Conservation (phyloP, 2,329 filamentous ascomycete genomes). For the Setomelanomma holmii region DNA sequence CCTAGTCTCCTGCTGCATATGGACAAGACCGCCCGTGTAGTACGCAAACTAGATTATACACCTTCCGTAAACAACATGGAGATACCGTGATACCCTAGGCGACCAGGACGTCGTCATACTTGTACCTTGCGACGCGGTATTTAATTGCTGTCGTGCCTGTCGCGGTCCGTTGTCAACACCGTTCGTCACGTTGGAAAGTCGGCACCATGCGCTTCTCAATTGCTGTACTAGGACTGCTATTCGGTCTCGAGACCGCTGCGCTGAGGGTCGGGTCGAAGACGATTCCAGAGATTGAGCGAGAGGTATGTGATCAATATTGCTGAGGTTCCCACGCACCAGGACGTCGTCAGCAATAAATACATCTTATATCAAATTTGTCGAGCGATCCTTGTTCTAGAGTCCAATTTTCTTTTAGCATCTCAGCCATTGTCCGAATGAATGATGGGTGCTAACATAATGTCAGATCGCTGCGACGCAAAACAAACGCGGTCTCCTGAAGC, state of each 20-base stretch:
- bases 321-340: too few species aligned
- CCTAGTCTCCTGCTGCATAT: constrained; percentile 33
- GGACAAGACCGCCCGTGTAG: constrained; percentile 23
- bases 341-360: too few species aligned
- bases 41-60: constrained; percentile 24
- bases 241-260: constrained; percentile 34
- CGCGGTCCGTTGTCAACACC: constrained; percentile 3
- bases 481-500: constrained; percentile 34
- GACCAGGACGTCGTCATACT: constrained; percentile 16
- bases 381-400: too few species aligned
- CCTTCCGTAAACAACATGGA: constrained; percentile 35
- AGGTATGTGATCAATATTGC: constrained; percentile 23
- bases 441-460: neutral
- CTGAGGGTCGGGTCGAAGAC: constrained; percentile 25
- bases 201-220: constrained; percentile 35
- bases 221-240: constrained; percentile 28
- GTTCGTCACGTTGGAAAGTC: constrained; percentile 1
- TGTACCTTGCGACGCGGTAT: constrained; percentile 11
- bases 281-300: constrained; percentile 23
- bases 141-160: constrained; percentile 1
- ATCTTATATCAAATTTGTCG: too few species aligned
- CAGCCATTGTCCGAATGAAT: too few species aligned
- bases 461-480: constrained; percentile 25
- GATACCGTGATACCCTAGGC: constrained; percentile 14
- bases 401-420: too few species aligned